These are phyloP conservation scores for Apiospora koreana DNA, from an alignment of 2,329 filamentous ascomycete species.

Conservation along the genomic window DNA sequence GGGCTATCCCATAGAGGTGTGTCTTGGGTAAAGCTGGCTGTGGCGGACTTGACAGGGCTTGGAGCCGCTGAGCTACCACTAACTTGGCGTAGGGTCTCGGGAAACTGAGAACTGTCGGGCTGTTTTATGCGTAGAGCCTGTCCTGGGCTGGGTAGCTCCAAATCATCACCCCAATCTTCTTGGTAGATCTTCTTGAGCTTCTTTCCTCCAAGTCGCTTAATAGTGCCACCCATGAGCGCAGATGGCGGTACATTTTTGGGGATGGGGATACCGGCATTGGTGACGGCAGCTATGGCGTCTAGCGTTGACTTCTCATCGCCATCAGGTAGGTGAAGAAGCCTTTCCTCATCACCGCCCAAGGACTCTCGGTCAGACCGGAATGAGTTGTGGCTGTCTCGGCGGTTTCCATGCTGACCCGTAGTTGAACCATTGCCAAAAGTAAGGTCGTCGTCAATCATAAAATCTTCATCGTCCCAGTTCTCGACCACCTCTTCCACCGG, in stretches of 20 bases:
- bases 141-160: conserved; percentile 65
- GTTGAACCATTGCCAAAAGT: conserved; percentile 56
- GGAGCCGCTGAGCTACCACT: conserved; percentile 52
- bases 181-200: conserved; percentile 73
- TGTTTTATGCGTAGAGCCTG: conserved; percentile 66
- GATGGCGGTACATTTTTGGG: conserved; percentile 85
- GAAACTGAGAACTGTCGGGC: conserved; percentile 61
- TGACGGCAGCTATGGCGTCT: conserved; percentile 85
- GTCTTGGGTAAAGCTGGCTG: conserved; percentile 27
- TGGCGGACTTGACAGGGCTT: conserved; percentile 49
- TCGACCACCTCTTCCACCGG: conserved; percentile 66
- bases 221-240: conserved; percentile 87
- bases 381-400: conserved; percentile 79
- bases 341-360: conserved; percentile 78
- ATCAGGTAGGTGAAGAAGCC: conserved; percentile 80
- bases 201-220: conserved; percentile 80
- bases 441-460: conserved; percentile 70
- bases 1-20: conserved; percentile 34
- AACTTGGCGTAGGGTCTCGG: conserved; percentile 68
- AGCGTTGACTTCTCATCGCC: conserved; percentile 83
- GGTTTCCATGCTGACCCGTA: conserved; percentile 49
- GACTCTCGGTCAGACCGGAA: conserved; percentile 82
- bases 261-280: conserved; percentile 87
- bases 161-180: conserved; percentile 80
- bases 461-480: conserved; percentile 79